Base-by-base conservation (phyloP, 2,329 filamentous ascomycete species). In the Colletotrichum spaethianum region DNA sequence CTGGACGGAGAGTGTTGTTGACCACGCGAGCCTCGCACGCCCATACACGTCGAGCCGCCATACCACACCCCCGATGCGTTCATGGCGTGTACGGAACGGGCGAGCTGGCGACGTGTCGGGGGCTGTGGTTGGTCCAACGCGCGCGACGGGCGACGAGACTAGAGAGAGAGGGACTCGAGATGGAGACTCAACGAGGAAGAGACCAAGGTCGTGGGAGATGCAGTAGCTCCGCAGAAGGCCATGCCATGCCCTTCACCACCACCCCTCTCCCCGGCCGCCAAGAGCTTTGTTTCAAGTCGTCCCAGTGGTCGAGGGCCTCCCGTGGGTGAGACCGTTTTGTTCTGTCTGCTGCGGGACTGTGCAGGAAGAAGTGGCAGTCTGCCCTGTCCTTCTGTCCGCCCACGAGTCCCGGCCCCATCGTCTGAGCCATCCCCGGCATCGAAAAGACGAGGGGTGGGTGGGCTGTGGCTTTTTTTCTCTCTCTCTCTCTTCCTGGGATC, bases 241-340 rank as follows among this genome's bases (percentile, higher is more conserved):
- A 48, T 26, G 44, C 28, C 59, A 62, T 23, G 28, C n/a, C 28
- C 33, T 4, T 18, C 20, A n/a, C n/a, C n/a, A n/a, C 36, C 36
- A 18, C 18, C 16, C 20, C 36, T 26, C 12, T 14, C 31, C 18
- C 23, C 31, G 16, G 8, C 31, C 11, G 62, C 62, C 38, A 55
- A 65, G 52, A 31, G n/a, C 16, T 33, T 56, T 61, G 69, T 72
- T 72, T 72, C 69, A 72, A 52, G 64, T 68, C 53, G 59, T 63
- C 36, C 59, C 36, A 69, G 42, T 69, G 69, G 69, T 40, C 36
- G 59, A 59, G 26, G 50, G 42, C 64, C 50, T 46, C 57, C 52
- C 65, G 57, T 63, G 31, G 50, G 57, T 63, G 65, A 69, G 65
- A 72, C 69, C 65, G 65, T 57, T 60, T 60, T 68, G 23, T 50